Percentiles rank a stretch among this genome's conserved stretches.
Evolutionary conservation across 2,329 filamentous ascomycete species (phyloP).

Genomic region (Trichoderma sp.): DNA sequence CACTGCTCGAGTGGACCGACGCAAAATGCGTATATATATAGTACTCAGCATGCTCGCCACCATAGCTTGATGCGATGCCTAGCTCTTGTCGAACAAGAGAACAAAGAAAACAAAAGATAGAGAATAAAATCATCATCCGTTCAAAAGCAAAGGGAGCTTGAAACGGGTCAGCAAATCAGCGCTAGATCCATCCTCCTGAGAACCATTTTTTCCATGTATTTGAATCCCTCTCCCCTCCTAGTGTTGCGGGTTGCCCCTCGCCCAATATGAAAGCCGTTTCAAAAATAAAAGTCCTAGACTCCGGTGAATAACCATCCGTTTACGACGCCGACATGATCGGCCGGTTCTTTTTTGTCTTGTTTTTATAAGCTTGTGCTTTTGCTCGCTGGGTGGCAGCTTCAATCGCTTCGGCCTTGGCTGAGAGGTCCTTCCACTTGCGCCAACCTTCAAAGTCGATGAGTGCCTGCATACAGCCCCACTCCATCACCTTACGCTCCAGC

Average conservation of each 20-base stretch:
- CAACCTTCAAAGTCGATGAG: conserved; percentile 98
- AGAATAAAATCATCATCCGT: not conserved
- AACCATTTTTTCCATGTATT: not conserved
- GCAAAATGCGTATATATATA: not conserved
- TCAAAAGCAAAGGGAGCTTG: not conserved
- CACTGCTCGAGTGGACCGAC: not conserved
- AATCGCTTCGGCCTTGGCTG: conserved; percentile 44
- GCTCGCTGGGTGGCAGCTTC: conserved; percentile 43
- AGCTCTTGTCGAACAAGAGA: not conserved
- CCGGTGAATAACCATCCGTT: not conserved
- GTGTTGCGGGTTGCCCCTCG: conserved; percentile 12
- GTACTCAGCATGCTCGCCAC: conserved; percentile 1
- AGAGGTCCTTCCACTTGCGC: conserved; percentile 93
- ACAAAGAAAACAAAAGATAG: not conserved
- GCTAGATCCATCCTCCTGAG: conserved; percentile 18
- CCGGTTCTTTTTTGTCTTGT: conserved; percentile 46
- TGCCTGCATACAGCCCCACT: conserved; percentile 99
- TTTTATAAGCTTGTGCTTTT: conserved; percentile 30
- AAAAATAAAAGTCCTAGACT: conserved; percentile 3
- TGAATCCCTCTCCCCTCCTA: not conserved
- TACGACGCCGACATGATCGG: conserved; percentile 27
- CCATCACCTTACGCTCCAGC: conserved; percentile 95
- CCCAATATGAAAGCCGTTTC: conserved; percentile 6
- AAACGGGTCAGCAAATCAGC: conserved; percentile 15
- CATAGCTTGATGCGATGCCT: not conserved